phyloP scores from a whole-genome alignment of 192 early-diverging fungal genomes.

The Jimgerdemannia lactiflua region DNA sequence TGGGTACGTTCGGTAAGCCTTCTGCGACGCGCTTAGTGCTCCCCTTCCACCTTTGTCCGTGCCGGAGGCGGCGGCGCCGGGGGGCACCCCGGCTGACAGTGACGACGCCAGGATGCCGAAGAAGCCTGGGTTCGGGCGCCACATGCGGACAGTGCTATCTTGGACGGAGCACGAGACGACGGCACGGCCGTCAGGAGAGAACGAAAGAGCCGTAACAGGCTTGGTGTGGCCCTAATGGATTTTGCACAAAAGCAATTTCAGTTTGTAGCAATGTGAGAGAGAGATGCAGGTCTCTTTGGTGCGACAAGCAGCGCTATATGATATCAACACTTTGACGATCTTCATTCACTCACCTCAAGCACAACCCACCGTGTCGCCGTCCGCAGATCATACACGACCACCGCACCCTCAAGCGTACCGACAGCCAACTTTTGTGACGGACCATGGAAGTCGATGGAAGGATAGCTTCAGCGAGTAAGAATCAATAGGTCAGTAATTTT shows the following conservation, averaged over 20 bases:
- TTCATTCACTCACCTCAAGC: conserved; percentile 53
- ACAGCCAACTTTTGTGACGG: conserved; percentile 73
- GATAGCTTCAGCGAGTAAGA: conserved; percentile 50
- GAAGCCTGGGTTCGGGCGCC: conserved; percentile 70
- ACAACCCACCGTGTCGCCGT: conserved; percentile 77
- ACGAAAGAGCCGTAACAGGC: conserved; percentile 64
- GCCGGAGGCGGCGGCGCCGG: conserved; percentile 1
- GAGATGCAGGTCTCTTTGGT: no score
- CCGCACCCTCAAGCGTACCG: conserved; percentile 71
- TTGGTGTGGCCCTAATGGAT: conserved; percentile 59
- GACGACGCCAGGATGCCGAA: conserved; percentile 60
- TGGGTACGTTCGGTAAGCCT: conserved; percentile 38
- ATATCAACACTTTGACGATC: neutral
- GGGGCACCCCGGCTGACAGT: conserved; percentile 18
- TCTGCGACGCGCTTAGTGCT: conserved; percentile 33
- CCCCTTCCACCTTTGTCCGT: neutral
- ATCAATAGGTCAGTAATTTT: neutral
- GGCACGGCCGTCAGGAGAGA: conserved; percentile 76
- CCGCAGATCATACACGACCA: conserved; percentile 76
- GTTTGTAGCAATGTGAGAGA: neutral
- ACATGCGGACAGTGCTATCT: conserved; percentile 69
- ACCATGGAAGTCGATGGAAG: conserved; percentile 72
- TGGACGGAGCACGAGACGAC: conserved; percentile 69
- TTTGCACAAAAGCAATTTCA: neutral
- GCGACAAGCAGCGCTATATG: no score